Base-by-base conservation (phyloP, 1,284 basidiomycete species). In the Microbotryum scabiosae region DNA sequence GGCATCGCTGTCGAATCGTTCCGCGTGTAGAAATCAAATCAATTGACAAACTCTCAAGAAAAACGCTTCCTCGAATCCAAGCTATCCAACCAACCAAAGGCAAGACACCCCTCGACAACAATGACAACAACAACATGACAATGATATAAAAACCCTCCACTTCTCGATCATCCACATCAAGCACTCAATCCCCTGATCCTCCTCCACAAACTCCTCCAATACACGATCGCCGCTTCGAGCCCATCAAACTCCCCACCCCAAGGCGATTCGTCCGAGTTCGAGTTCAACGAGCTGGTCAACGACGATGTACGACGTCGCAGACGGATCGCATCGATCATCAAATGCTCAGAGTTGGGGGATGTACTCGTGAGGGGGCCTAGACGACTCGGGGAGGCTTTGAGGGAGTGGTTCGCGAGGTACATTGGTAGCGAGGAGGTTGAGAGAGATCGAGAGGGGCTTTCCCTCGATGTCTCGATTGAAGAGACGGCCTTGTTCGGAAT, bases 191-290 rank as follows among this genome's bases (percentile, higher is more conserved):
- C 52, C 57, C 50, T 49, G 36, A 54, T 59, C 57, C 47, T 52
- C 52, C 57, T 61, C 48, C 50, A 51, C 5, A 56, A 23, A 36
- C 49, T 26, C 44, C 54, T 36, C 54, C 59, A 61, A 26, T 61
- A 56, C 5, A 26, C 41, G 41, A 56, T 43, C 41, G 59, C 59
- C 48, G 55, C 55, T 28, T 57, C 59, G 16, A 51, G 43, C 9
- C 59, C 54, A 45, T 56, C 59, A 51, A 56, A 50, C 50, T 61
- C 55, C 16, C 59, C 55, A 36, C 57, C 57, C 57, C 57, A 59
- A 28, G 51, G 51, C 20, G 51, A 52, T n/a, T 25, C 20, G 12
- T 25, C 20, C n/a, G 51, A 26, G 25, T 25, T 25, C 20, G 51
- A 52, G 3, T 20, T 28, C 25, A 32, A 6, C 30, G 51, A 41